Evolutionary conservation across 2,329 filamentous ascomycete species (phyloP), one percentile per base, ranked within the genome.

Genomic region (Cucurbitaria berberidis): DNA sequence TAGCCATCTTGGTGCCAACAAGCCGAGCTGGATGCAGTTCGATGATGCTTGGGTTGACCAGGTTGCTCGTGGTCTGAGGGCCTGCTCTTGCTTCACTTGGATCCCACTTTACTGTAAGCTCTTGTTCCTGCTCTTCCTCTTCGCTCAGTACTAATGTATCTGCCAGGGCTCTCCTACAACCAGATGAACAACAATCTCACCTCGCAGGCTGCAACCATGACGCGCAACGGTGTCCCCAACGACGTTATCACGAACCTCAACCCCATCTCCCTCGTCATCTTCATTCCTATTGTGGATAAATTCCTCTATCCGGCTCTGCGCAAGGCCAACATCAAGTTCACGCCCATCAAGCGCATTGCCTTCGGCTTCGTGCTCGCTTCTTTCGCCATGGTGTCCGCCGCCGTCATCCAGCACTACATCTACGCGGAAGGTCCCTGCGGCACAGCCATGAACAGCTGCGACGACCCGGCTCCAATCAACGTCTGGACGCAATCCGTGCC

Each of bases 31-130:
- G 89, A 92, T 93, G 87, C 89, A 86, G 0, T 92, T 91, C 63
- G 89, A 93, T 57, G 90, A 93, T 62, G 84, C 85, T 46, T 93
- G 89, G 89, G 89, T 93, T 29, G 89, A 91, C 57, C 71, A 76
- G 48, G 73, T 76, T 26, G 72, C 72, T 34, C 71, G 73, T 63
- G 73, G 73, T 59, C 59, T 75, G 8, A 70, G 72, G 51, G 73
- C 73, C 19, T 74, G 72, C 64, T 73, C 70, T 35, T 74, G 72
- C 55, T 69, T 84, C 59, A 88, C 91, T 29, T 93, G 72, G 68
- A 74, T 74, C 39, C 73, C 73, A 13, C 66, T 76, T 6, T 76
- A 74, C 68, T 76, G 71, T 70, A 59, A 50, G 66, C 29, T 18
- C 48, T 16, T 10, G 15, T 30, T 11, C 18, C 32, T 30, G 15